Percentiles rank a stretch among this genome's conserved stretches.
phyloP scores from a whole-genome alignment of 2,329 filamentous ascomycete species.

The Aspergillus sp. region DNA sequence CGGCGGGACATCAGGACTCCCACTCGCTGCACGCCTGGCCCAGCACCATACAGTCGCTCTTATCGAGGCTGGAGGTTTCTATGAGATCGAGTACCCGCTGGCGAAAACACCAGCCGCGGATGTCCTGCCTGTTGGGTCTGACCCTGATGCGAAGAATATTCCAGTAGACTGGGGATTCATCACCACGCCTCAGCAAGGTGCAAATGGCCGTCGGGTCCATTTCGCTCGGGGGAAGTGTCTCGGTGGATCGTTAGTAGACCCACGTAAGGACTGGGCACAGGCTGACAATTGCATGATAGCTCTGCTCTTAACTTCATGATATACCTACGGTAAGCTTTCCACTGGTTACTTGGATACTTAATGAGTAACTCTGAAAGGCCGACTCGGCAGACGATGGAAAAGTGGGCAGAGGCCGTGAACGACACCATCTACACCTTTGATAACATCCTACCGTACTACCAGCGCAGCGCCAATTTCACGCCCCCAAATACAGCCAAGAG shows the following conservation, averaged over 20 bases:
- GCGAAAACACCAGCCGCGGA: constrained; percentile 21
- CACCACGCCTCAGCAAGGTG: constrained; percentile 19
- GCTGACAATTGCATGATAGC: neutral
- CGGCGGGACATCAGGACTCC: constrained; percentile 26
- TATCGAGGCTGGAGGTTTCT: constrained; percentile 29
- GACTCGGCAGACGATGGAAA: constrained; percentile 16
- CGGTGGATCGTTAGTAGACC: neutral
- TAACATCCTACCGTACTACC: constrained; percentile 25
- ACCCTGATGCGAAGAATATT: constrained; percentile 17
- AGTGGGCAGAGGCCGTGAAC: constrained; percentile 24
- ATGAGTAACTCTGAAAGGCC: constrained; percentile 3
- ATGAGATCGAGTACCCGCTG: constrained; percentile 23
- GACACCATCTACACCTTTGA: constrained; percentile 29
- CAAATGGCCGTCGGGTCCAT: constrained; percentile 24
- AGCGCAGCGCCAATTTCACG: constrained; percentile 29
- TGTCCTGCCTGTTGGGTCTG: constrained; percentile 21
- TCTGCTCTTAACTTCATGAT: constrained; percentile 2
- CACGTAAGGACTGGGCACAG: no score
- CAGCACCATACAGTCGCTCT: constrained; percentile 24
- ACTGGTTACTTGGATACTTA: neutral
- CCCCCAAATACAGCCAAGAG: constrained; percentile 17
- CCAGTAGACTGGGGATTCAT: constrained; percentile 28
- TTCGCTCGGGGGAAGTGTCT: constrained; percentile 23
- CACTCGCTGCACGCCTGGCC: constrained; percentile 27
- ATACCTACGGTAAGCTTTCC: neutral